These are phyloP conservation scores for Tolypocladium nubicola DNA, from an alignment of 2,329 filamentous ascomycete genomes.

Conservation along the genomic window DNA sequence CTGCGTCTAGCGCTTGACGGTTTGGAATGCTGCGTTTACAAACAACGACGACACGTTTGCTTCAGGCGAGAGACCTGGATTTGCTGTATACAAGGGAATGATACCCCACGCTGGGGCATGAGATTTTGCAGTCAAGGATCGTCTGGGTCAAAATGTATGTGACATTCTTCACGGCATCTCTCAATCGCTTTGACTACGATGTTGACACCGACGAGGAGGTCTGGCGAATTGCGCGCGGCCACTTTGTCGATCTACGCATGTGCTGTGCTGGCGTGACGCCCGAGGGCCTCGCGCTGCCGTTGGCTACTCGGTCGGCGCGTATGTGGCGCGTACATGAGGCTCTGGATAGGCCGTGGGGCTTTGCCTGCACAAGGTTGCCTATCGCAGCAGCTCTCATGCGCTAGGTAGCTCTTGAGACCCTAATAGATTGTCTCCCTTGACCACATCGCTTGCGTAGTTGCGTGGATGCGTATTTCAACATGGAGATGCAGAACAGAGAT, in stretches of 20 bases:
- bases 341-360: background rate
- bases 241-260: background rate
- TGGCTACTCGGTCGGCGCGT: background rate
- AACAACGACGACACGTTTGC: slow-evolving; percentile 14
- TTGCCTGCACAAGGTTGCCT: background rate
- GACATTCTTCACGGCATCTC: slow-evolving; percentile 2
- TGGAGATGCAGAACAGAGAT: background rate
- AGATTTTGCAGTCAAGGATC: background rate
- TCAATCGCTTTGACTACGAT: background rate
- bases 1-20: slow-evolving; percentile 14
- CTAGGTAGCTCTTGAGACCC: background rate
- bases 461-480: background rate
- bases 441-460: background rate
- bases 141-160: slow-evolving; percentile 5
- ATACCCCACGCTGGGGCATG: background rate
- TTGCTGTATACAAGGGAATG: slow-evolving; percentile 7
- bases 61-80: slow-evolving; percentile 10
- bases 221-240: background rate
- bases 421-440: slow-evolving; percentile 1
- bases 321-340: background rate
- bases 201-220: slow-evolving; percentile 2
- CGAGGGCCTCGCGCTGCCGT: background rate
- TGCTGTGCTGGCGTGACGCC: background rate
- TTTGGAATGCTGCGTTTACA: slow-evolving; percentile 11
- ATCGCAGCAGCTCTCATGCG: background rate